Base-by-base conservation (phyloP, 2,329 filamentous ascomycete species). In the Leptodontidium sp. region DNA sequence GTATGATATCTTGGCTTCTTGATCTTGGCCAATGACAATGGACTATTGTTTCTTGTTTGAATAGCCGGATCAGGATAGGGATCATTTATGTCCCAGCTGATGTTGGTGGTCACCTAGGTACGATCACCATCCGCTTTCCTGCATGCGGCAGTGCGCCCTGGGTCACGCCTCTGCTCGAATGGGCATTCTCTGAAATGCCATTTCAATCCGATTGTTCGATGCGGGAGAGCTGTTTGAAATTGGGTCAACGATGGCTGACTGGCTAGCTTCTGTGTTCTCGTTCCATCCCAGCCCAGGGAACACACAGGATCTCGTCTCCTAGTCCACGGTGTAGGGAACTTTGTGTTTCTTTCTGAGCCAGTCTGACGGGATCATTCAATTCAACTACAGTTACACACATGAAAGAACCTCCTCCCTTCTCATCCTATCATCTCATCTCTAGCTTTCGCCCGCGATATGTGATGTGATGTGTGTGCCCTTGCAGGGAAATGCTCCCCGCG, bases 401-500 rank as follows among this genome's bases (percentile, higher is more conserved):
- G n/a, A 3, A 8, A 17, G 17, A 49, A n/a, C 15, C n/a, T 21
- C 47, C n/a, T 21, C 47, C n/a, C 2, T 8, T 26, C 47, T 4
- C n/a, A 11, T n/a, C 47, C 47, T 50, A 24, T 50, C 45, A 47
- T 47, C 45, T 47, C 45, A 17, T 47, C 47, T 24, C 47, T 17
- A 11, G 38, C 8, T 8, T 40, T 57, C 17, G 26, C 26, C 14
- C n/a, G 58, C 58, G 24, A 62, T 35, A 49, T 49, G 43, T 62
- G 43, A 17, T 61, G 7, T 14, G 47, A 50, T n/a, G 38, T 61
- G 58, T 61, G 15, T 35, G 59, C 43, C 59, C 59, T 35, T 62
- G 59, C 59, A 62, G 59, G 59, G 43, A 62, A 17, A 62, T 32
- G 43, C 24, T 62, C 45, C 40, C 59, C 45, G 43, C 43, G 45